Evolutionary conservation across 2,329 filamentous ascomycete genomes (phyloP).

Genomic region (Monilinia fructicola): DNA sequence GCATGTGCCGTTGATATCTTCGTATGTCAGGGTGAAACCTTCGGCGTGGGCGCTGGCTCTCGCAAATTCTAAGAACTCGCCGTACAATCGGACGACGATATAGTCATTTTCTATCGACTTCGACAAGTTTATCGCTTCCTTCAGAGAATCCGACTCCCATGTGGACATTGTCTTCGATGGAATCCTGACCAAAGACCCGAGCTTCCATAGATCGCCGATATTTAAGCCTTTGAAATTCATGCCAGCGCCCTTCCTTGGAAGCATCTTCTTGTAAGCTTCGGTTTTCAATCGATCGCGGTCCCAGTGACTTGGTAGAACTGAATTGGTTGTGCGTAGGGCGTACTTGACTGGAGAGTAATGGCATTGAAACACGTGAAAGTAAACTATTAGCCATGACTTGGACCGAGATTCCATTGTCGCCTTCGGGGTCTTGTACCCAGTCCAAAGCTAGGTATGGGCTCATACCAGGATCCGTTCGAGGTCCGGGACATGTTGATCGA

Average conservation of each 20-base stretch:
- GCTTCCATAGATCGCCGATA: background rate
- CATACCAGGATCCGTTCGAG: background rate
- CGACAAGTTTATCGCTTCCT: background rate
- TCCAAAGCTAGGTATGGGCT: background rate
- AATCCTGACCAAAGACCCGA: no score
- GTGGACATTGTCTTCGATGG: background rate
- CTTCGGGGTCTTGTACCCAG: background rate
- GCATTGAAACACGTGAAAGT: background rate
- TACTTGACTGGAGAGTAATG: background rate
- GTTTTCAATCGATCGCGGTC: background rate
- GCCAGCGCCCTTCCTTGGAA: background rate
- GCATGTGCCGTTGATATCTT: no score
- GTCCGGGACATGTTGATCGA: background rate
- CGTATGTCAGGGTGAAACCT: no score
- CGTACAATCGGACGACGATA: background rate
- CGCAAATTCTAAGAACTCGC: background rate
- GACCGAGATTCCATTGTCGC: background rate
- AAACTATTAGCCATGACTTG: background rate
- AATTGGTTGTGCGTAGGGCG: background rate
- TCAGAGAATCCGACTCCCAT: background rate
- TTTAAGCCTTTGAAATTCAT: background rate
- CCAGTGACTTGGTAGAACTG: background rate
- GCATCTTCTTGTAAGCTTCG: background rate
- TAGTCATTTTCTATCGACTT: background rate
- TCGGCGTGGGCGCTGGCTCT: no score